Evolutionary conservation across 441 rosid genomes (phyloP).

Genomic region (Pelargonium australe): DNA sequence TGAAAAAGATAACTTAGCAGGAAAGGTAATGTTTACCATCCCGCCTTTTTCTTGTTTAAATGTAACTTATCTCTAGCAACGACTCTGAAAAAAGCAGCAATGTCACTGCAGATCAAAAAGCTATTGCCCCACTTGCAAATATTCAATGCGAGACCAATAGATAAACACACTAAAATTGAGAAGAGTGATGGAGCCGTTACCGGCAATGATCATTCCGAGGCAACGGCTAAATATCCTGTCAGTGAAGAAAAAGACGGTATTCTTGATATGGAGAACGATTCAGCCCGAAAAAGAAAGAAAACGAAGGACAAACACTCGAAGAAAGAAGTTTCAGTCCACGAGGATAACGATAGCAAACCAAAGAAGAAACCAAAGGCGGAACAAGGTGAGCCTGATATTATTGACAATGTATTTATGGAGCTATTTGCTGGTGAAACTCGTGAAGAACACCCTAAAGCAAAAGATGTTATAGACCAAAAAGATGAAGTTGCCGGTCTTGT

Average conservation of each 20-base stretch:
- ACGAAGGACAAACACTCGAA: conserved; percentile 13
- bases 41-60: background rate
- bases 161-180: conserved; percentile 31
- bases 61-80: background rate
- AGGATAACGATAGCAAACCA: conserved; percentile 12
- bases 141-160: conserved; percentile 17
- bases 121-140: no score
- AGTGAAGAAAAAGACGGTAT: conserved; percentile 9
- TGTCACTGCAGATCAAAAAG: conserved; percentile 42
- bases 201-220: conserved; percentile 15
- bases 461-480: conserved; percentile 23
- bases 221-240: conserved; percentile 16
- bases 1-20: conserved; percentile 52
- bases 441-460: conserved; percentile 20
- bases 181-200: conserved; percentile 15
- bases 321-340: conserved; percentile 12
- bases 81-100: conserved; percentile 12
- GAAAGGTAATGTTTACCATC: conserved; percentile 42
- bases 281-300: conserved; percentile 27
- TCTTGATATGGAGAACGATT: conserved; percentile 18
- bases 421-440: conserved; percentile 27
- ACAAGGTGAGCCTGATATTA: conserved; percentile 43
- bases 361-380: conserved; percentile 28
- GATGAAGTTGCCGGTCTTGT: conserved; percentile 27
- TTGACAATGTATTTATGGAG: conserved; percentile 60